A percentile compares a stretch with the other conserved stretches of the same genome.
Evolutionary conservation across 2,329 filamentous ascomycete species (phyloP).

Genomic region (Leptographium procerum): DNA sequence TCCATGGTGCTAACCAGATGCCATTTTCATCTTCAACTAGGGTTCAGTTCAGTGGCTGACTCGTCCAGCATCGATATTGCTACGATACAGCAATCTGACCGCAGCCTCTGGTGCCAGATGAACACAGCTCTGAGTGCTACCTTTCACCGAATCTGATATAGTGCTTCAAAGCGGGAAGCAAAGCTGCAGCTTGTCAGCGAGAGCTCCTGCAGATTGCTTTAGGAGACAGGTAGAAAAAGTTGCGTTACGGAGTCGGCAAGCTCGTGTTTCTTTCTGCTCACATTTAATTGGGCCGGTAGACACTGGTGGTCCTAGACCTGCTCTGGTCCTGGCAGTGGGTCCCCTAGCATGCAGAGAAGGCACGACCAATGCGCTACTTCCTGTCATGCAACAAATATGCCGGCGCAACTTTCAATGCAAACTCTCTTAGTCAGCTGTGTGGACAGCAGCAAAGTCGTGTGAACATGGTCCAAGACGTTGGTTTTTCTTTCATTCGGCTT

Average conservation of each 20-base stretch:
- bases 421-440: not conserved
- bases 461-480: not conserved
- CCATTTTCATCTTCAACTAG: not conserved
- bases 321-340: not conserved
- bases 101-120: not conserved
- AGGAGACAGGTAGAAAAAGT: not conserved
- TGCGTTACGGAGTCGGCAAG: not conserved
- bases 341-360: not conserved
- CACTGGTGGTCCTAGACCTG: not conserved
- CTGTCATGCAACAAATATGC: not conserved
- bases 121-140: not conserved
- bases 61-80: not conserved
- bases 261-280: not conserved
- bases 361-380: not conserved
- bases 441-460: not conserved
- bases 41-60: not conserved
- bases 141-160: not conserved
- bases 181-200: not conserved
- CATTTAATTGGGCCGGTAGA: not conserved
- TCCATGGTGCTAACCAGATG: not conserved
- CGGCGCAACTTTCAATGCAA: not conserved
- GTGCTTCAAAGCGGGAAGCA: not conserved
- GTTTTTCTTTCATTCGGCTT: not conserved
- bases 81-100: not conserved
- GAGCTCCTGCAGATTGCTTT: not conserved